A percentile compares a stretch with the other conserved stretches of the same genome.
Evolutionary conservation across 1,139 yeast species (phyloP).

Genomic region (Magnusiomyces tetraspermus): DNA sequence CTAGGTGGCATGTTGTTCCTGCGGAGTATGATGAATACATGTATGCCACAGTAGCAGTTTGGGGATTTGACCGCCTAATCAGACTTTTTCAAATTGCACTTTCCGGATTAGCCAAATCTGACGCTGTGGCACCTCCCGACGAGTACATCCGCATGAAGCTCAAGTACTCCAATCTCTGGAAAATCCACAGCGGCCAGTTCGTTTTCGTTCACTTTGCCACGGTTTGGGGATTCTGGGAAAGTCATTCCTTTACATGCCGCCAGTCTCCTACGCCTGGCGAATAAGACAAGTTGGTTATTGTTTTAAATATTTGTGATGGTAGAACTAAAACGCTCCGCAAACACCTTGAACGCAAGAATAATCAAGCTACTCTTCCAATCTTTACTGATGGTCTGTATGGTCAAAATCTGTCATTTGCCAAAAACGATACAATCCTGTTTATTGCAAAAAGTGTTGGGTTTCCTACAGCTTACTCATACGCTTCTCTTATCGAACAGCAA

Average conservation of each 20-base stretch:
- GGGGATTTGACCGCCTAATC: constrained; percentile 35
- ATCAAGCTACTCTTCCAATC: constrained; percentile 25
- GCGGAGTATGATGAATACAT: constrained; percentile 37
- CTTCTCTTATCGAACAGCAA: constrained; percentile 11
- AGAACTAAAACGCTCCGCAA: constrained; percentile 24
- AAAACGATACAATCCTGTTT: constrained; percentile 43
- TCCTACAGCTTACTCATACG: constrained; percentile 38
- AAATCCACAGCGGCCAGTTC: constrained; percentile 46
- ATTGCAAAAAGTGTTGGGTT: constrained; percentile 62
- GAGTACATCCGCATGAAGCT: constrained; percentile 24
- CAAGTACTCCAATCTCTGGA: constrained; percentile 32
- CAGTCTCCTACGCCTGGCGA: constrained; percentile 17
- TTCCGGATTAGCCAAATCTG: constrained; percentile 38
- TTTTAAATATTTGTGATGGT: constrained; percentile 30
- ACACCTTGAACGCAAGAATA: constrained; percentile 9
- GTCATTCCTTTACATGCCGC: constrained; percentile 57
- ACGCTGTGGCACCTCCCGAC: constrained; percentile 14
- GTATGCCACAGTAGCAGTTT: constrained; percentile 31
- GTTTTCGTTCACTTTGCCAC: constrained; percentile 45
- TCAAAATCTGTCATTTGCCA: constrained; percentile 38
- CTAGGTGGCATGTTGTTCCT: constrained; percentile 35
- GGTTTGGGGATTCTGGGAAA: constrained; percentile 35
- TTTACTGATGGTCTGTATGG: constrained; percentile 54
- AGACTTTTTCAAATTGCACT: constrained; percentile 31
- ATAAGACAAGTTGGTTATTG: constrained; percentile 26